phyloP scores from a whole-genome alignment of 139 green algal species.

The Choricystis sp. region DNA sequence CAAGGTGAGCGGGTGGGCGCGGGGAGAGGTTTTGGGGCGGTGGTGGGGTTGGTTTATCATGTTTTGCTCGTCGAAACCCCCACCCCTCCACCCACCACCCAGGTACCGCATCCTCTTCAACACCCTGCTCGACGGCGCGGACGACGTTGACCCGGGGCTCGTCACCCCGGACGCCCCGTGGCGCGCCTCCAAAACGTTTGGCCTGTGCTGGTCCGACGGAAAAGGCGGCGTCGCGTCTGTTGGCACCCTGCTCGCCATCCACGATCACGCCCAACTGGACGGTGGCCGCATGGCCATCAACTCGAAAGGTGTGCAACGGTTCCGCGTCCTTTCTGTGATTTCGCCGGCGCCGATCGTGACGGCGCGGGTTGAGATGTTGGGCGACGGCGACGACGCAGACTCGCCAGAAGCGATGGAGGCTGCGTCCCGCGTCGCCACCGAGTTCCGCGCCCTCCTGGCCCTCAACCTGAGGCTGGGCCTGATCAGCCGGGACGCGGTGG shows the following conservation, averaged over 20 bases:
- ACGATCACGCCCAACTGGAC: constrained; percentile 16
- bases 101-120: constrained; percentile 30
- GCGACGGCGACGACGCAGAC: constrained; percentile 9
- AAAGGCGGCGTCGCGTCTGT: constrained; percentile 15
- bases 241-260: constrained; percentile 30
- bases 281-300: constrained; percentile 25
- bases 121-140: constrained; percentile 21
- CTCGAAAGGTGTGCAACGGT: constrained; percentile 13
- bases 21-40: too few species aligned
- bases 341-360: constrained; percentile 29
- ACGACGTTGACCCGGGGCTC: constrained; percentile 26
- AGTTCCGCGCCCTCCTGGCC: constrained; percentile 16
- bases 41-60: not conserved
- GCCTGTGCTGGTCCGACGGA: constrained; percentile 19
- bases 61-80: not conserved
- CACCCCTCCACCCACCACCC: not conserved
- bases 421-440: constrained; percentile 9
- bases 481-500: not conserved
- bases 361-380: constrained; percentile 27
- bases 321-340: constrained; percentile 19
- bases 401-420: not conserved
- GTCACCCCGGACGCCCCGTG: constrained; percentile 22
- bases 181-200: constrained; percentile 19
- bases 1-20: constrained; percentile 1
- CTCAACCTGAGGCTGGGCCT: constrained; percentile 10